Evolutionary conservation across 805 yeast genomes (phyloP), one percentile per base, ranked within the genome.

Genomic region (Kregervanrija delftensis): DNA sequence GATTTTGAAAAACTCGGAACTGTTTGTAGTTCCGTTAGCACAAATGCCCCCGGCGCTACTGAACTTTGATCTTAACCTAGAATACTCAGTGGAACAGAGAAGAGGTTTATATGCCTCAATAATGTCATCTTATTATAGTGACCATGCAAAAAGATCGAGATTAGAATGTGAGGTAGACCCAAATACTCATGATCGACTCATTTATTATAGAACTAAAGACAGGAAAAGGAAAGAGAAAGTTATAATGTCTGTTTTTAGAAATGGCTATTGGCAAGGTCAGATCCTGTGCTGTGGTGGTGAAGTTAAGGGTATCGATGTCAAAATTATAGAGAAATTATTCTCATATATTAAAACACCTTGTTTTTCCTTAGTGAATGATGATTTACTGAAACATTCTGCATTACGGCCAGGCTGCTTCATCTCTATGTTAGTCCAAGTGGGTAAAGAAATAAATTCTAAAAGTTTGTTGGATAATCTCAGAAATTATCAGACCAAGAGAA

Each of bases 261-360:
- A 28, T 16, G 34, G 17, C 12, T 33, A 32, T 11, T 37, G 40
- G 11, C 47, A 44, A 34, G 47, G 44, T 1, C 47, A 44, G 30
- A 33, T 44, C 8, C 17, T 44, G 9, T 14, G 43, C 8, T 44
- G 47, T 36, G 47, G 47, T n/a, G 44, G 47, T 8, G 40, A 28
- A 33, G 33, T 44, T 13, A 33, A 44, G 16, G 6, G 28, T 22
- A 22, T 22, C 6, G 28, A 22, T 22, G 28, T 22, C 28, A 22
- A 22, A 22, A 22, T 22, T 22, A 22, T 22, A 22, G 28, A 22
- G 8, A 22, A 22, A 22, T 22, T 22, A 22, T 22, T 22, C 6
- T 22, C 28, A 22, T 22, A 5, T 22, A 22, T 22, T 6, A 6
- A 22, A 22, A 22, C 28, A 6, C 6, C 28, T 22, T 22, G 8